Evolutionary conservation across 768 basidiomycete genomes (phyloP), one percentile per base, ranked within the genome.

Genomic region (Suillus sp.): DNA sequence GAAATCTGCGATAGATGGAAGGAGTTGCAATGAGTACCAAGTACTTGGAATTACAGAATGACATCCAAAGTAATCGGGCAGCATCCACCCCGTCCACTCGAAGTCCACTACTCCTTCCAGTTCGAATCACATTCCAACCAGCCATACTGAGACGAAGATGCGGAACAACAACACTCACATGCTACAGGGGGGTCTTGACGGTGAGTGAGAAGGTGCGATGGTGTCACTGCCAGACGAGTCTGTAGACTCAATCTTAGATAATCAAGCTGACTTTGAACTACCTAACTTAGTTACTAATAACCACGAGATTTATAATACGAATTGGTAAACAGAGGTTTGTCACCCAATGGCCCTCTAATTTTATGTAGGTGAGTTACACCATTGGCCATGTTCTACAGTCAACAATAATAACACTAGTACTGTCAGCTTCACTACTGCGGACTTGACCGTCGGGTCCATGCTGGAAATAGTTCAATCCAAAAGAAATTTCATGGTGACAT

Each of bases 201-300:
- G 51, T 53, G 51, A 32, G 51, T 53, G 25, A 20, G 10, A 32
- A 53, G 18, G 51, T 53, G 30, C 51, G 18, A 5, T n/a, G 10
- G 51, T 53, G 30, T 1, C 32, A 34, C 32, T 34, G 32, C 30
- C 18, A 53, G 51, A 53, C 18, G 30, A 53, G 51, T 5, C 30
- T 18, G 9, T 32, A 18, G 30, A 30, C 30, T 32, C 20, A 32
- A 50, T 30, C 51, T 53, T 53, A 53, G 51, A 32, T 53, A 53
- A 53, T 53, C 51, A 53, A 32, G 51, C 51, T 53, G 51, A 53
- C 51, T 53, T 53, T 53, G 30, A 53, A 53, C 51, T 50, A 27
- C 22, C 6, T 11, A 47, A 47, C 45, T 47, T 47, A 22, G 22
- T 51, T 32, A 53, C 30, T 32, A 53, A 53, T 34, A 34, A 34